Evolutionary conservation across 164 flowering plant species (phyloP), one percentile per base, ranked within the genome.

Genomic region (Chloranthus sessilifolius): DNA sequence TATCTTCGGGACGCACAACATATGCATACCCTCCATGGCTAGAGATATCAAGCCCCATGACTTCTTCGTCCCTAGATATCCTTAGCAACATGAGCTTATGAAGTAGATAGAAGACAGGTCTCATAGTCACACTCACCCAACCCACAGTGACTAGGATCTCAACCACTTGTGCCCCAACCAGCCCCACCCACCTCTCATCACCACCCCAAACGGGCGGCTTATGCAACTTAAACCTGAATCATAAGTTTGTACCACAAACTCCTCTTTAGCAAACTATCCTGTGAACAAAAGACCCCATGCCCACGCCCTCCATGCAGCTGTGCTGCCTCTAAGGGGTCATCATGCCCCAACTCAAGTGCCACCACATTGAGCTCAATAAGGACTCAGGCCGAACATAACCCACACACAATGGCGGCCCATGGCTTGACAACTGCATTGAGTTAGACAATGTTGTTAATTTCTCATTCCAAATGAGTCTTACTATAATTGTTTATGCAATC

Each of bases 81-180:
- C 90, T 72, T 26, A 82, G 36, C 1, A 86, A 7, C 49, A 38
- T 12, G 3, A 86, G 65, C 67, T 70, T 75, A 26, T 73, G 75
- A 1, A 86, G 76, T 10, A 37, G 62, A 29, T 61, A 79, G 61
- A 82, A 81, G 1, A 81, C 70, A 9, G 90, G 85, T 0, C 82
- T 85, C 90, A 81, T 86, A 35, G 95, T 86, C n/a, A 53, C 45
- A 51, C 75, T 72, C 2, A 81, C 95, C 95, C 95, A 86, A 0
- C 57, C 76, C 48, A 73, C 58, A 35, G 82, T 75, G 15, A 40
- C 78, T 25, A 75, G 7, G 12, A 81, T 30, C 59, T 82, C 82
- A 12, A 76, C 43, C 50, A 81, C 57, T 47, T 82, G 95, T 7
- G 81, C 65, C 4, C 76, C 88, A 12, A 83, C 8, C 30, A 86